Base-by-base conservation (phyloP, 768 basidiomycete genomes). In the Obba rivulosa region DNA sequence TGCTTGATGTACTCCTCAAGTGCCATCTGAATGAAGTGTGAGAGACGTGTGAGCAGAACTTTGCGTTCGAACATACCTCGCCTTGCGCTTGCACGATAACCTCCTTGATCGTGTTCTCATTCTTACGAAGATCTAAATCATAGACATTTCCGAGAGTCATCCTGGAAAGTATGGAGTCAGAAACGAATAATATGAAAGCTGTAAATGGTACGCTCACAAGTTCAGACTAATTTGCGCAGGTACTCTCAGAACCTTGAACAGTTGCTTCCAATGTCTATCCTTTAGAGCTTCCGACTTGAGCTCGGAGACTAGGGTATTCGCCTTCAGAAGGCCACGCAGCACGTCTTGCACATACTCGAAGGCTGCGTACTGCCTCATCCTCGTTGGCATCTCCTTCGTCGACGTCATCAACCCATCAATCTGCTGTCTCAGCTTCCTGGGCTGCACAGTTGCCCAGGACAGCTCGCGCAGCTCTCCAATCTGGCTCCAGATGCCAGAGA, bases 321-420 rank as follows among this genome's bases (percentile, higher is more conserved):
- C 84, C 70, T 96, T 98, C 55, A 97, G 77, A 41, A 93, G 73
- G 11, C 83, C 80, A 39, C 87, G 79, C 46, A 99, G 74, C 18
- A 85, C 78, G 37, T 99, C 95, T 62, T 98, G 94, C 2, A 98
- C 92, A 64, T 90, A 94, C 73, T 98, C 96, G 62, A 97, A 99
- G 0, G 96, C 96, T 8, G 93, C 91, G 65, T 99, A 99, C 63
- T 99, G 96, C 45, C 96, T 80, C 96, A 98, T 99, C 52, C 94
- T 77, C 34, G 91, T 95, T 1, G 96, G 96, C 95, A 99, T 97
- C 41, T 98, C 95, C 71, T 93, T 91, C 20, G 95, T 97, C n/a
- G 92, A 92, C 21, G 79, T 74, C 44, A 98, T 68, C 40, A 98
- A 75, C n/a, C 79, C 82, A 59, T 99, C 95, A 46, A 99, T 83